These are phyloP conservation scores for Chlorella sp. DNA, from an alignment of 139 green algal species.

Conservation along the genomic window DNA sequence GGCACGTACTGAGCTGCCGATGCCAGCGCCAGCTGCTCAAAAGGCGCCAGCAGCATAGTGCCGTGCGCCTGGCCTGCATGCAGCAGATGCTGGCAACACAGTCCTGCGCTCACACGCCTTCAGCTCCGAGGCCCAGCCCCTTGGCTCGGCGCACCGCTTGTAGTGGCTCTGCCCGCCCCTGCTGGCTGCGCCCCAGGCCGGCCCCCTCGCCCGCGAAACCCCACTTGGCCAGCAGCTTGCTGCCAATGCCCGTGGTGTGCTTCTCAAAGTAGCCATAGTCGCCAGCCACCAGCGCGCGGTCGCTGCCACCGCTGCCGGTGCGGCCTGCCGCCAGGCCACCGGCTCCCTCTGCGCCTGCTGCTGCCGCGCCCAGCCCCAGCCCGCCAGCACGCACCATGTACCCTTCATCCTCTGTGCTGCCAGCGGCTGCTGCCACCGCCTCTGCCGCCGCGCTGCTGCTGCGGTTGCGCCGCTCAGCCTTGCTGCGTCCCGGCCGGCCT, in stretches of 20 bases:
- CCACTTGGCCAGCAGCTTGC: conserved; percentile 72
- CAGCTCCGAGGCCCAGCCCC: conserved; percentile 62
- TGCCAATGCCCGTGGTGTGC: conserved; percentile 81
- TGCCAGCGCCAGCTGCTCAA: no score
- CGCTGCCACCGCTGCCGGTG: conserved; percentile 7
- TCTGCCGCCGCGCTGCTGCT: not conserved
- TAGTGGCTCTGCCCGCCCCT: conserved; percentile 70
- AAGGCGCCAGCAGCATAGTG: no score
- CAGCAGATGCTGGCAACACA: no score
- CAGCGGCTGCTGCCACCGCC: not conserved
- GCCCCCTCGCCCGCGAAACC: conserved; percentile 67
- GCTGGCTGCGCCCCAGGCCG: conserved; percentile 61
- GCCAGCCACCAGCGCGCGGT: not conserved
- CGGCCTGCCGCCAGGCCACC: not conserved
- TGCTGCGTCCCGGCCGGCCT: conserved; percentile 18
- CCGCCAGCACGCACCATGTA: not conserved
- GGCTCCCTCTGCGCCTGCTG: no score
- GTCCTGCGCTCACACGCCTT: not conserved
- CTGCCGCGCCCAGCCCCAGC: not conserved
- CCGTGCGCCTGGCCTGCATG: no score
- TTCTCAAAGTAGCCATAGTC: conserved; percentile 76
- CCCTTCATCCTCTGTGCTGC: not conserved
- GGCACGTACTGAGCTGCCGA: no score
- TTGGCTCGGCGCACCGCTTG: conserved; percentile 60
- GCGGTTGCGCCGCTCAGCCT: conserved; percentile 17